phyloP scores from a whole-genome alignment of 2,329 filamentous ascomycete species.

The Ophiostoma sp. region DNA sequence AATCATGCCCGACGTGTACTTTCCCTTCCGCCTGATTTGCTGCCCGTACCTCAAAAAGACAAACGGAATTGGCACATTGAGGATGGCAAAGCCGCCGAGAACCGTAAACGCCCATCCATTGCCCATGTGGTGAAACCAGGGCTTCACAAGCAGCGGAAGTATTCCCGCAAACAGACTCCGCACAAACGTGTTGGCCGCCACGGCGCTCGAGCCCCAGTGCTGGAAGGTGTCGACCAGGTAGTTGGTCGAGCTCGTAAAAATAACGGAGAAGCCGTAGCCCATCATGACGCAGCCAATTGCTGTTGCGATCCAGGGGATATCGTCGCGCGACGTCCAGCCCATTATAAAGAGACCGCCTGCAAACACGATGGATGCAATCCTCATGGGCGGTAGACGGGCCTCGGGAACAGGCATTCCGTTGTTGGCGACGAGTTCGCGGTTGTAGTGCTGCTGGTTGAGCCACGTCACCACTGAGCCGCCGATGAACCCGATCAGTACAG shows the following conservation, averaged over 20 bases:
- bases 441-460: not conserved
- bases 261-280: conserved; percentile 36
- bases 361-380: not conserved
- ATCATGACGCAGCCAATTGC: not conserved
- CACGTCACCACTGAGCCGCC: not conserved
- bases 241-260: conserved; percentile 51
- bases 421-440: not conserved
- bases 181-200: conserved; percentile 59
- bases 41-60: not conserved
- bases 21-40: not conserved
- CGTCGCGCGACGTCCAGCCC: not conserved
- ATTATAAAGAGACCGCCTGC: not conserved
- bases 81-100: conserved; percentile 41
- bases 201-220: conserved; percentile 55
- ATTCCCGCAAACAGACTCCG: conserved; percentile 53
- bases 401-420: not conserved
- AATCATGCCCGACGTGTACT: not conserved
- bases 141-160: conserved; percentile 53
- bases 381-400: not conserved
- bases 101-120: conserved; percentile 54
- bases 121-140: conserved; percentile 58
- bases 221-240: conserved; percentile 52
- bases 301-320: not conserved
- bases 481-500: not conserved
- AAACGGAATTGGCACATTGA: conserved; percentile 52